Percentiles rank a stretch among this genome's conserved stretches.
Conservation (phyloP, 352 stramenopile genomes). For the Phytophthora boehmeriae region DNA sequence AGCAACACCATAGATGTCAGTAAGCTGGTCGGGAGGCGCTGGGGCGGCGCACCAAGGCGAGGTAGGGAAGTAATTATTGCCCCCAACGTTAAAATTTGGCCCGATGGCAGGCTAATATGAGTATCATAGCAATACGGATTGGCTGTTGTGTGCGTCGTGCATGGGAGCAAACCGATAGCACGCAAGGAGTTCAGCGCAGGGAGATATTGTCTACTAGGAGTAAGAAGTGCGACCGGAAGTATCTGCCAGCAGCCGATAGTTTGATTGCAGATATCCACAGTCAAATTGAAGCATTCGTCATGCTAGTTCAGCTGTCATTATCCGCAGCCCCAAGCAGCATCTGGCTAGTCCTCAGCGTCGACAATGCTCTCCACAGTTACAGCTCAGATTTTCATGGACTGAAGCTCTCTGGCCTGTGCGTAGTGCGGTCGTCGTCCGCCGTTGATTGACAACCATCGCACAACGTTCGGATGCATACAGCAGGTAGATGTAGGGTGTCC, state of each 20-base stretch:
- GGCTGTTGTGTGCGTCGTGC: constrained; percentile 14
- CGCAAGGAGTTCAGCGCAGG: neutral
- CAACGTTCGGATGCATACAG: neutral
- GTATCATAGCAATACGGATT: constrained; percentile 34
- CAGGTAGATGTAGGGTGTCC: too few relatives aligned
- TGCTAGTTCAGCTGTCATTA: constrained; percentile 16
- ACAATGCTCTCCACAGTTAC: too few relatives aligned
- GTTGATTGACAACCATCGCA: neutral
- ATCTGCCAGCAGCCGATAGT: constrained; percentile 16
- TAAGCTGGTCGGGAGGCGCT: constrained; percentile 7
- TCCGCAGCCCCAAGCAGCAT: constrained; percentile 5
- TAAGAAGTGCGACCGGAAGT: constrained; percentile 5
- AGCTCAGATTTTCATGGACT: constrained; percentile 29
- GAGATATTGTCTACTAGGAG: constrained; percentile 1
- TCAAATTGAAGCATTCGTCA: neutral
- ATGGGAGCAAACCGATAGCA: neutral
- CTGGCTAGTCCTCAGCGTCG: constrained; percentile 1
- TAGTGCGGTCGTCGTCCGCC: constrained; percentile 10
- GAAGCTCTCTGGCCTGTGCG: constrained; percentile 13
- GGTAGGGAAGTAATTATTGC: constrained; percentile 41
- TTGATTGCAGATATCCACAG: neutral
- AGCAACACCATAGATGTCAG: constrained; percentile 31
- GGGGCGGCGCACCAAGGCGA: constrained; percentile 10
- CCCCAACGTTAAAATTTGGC: constrained; percentile 40
- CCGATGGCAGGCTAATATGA: constrained; percentile 48